Base-by-base conservation (phyloP, 768 basidiomycete species). In the Boletellus ananas region DNA sequence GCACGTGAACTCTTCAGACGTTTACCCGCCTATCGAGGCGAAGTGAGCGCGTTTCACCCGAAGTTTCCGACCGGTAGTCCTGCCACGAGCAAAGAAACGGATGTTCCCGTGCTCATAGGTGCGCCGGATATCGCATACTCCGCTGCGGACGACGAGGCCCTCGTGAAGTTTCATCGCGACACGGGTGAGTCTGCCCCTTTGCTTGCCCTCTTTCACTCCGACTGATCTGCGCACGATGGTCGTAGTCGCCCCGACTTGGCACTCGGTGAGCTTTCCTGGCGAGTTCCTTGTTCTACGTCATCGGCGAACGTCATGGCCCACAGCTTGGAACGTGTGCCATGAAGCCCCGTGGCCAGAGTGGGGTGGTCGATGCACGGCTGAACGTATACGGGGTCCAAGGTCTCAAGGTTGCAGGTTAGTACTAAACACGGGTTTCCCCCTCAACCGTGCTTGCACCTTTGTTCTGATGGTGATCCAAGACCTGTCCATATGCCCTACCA, bases 291-390 rank as follows among this genome's bases (percentile, higher is more conserved):
- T 27, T 27, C 3, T 1, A 18, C 25, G n/a, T 5, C 13, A 12
- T 18, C 34, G 6, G 50, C 20, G 17, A 6, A 17, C 11, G 9
- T 3, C 9, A 21, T 18, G 1, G n/a, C n/a, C n/a, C n/a, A n/a
- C 29, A 84, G 81, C 68, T 82, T 6, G 83, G 83, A 33, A 86
- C 84, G 0, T 85, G 83, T 49, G 76, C 83, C 0, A 86, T 86
- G 85, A 84, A 84, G 61, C 74, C 43, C 16, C 54, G 33, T 12
- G 31, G 25, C 4, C 31, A 47, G 35, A 42, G 45, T 17, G 52
- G 57, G 8, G 57, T 58, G 10, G 52, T 58, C 3, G 48, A 59
- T 42, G 17, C 44, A 1, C 47, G 51, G 3, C 48, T 58, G 34
- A 55, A 58, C 10, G 57, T 59, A 31, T 55, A 58, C 20, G 52